These are phyloP conservation scores for Coemansia sp. DNA, from an alignment of 192 early-diverging fungal genomes.

Conservation along the genomic window DNA sequence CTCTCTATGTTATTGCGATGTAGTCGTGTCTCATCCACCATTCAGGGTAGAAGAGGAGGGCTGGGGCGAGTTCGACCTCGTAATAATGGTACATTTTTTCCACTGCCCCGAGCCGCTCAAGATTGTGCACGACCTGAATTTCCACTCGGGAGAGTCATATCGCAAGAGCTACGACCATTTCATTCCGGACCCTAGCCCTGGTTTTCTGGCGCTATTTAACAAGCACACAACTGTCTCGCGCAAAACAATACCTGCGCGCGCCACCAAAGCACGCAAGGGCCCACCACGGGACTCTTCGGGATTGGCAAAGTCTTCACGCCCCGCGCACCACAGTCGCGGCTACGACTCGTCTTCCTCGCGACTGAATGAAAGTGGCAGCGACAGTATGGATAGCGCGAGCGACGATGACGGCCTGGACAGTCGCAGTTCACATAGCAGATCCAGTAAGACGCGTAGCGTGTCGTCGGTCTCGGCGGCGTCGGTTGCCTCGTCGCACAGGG, in stretches of 20 bases:
- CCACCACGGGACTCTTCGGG: constrained; percentile 26
- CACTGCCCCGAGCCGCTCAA: constrained; percentile 23
- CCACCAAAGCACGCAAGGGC: constrained; percentile 44
- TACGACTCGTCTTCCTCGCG: constrained; percentile 8
- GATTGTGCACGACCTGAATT: constrained; percentile 54
- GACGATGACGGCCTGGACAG: background rate
- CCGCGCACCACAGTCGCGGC: constrained; percentile 10
- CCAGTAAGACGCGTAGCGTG: constrained; percentile 7
- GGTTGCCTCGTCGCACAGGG: background rate
- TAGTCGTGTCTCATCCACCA: constrained; percentile 41
- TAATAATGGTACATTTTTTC: constrained; percentile 36
- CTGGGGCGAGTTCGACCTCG: constrained; percentile 56
- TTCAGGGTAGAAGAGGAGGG: constrained; percentile 46
- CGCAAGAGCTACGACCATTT: constrained; percentile 22
- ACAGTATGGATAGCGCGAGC: constrained; percentile 8
- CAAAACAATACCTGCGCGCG: constrained; percentile 40
- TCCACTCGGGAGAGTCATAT: constrained; percentile 37
- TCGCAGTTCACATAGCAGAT: background rate
- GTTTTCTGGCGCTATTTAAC: constrained; percentile 38
- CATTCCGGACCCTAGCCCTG: constrained; percentile 26
- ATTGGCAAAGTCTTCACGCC: background rate
- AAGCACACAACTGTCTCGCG: constrained; percentile 30
- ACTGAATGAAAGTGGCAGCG: constrained; percentile 9
- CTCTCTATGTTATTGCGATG: background rate
- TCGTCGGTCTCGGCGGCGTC: constrained; percentile 12